Evolutionary conservation across 1,139 yeast species (phyloP).

Genomic region (Starmera stellimalicola): DNA sequence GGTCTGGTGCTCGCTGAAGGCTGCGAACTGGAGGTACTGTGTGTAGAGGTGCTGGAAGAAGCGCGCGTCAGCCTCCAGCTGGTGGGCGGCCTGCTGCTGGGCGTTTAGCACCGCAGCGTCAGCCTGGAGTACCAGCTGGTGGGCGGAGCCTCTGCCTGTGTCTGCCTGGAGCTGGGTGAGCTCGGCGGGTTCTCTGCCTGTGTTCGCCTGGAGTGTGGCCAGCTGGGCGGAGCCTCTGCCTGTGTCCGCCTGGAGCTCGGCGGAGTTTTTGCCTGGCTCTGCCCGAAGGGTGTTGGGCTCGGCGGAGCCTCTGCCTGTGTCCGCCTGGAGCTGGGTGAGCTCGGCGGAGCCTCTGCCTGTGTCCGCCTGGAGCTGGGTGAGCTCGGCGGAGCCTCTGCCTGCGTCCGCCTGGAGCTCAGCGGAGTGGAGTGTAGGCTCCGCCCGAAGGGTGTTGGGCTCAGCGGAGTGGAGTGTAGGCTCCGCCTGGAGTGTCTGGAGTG

Average conservation of each 20-base stretch:
- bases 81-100: neutral
- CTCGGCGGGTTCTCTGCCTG: neutral
- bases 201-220: neutral
- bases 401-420: neutral
- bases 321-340: neutral
- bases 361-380: neutral
- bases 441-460: too few species aligned
- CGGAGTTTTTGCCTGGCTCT: too few species aligned
- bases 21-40: constrained; percentile 9
- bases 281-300: too few species aligned
- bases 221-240: neutral
- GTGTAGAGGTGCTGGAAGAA: constrained; percentile 16
- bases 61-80: constrained; percentile 7
- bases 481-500: too few species aligned
- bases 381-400: neutral
- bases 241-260: neutral
- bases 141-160: too few species aligned
- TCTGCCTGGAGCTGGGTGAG: neutral
- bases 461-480: too few species aligned
- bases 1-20: constrained; percentile 11
- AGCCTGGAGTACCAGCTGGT: too few species aligned
- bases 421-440: too few species aligned
- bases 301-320: too few species aligned
- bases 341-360: neutral
- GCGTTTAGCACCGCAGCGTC: too few species aligned